Percentiles rank a stretch among this genome's conserved stretches.
Conservation (phyloP, 495 filamentous ascomycete species). For the Podospora tetraspora region DNA sequence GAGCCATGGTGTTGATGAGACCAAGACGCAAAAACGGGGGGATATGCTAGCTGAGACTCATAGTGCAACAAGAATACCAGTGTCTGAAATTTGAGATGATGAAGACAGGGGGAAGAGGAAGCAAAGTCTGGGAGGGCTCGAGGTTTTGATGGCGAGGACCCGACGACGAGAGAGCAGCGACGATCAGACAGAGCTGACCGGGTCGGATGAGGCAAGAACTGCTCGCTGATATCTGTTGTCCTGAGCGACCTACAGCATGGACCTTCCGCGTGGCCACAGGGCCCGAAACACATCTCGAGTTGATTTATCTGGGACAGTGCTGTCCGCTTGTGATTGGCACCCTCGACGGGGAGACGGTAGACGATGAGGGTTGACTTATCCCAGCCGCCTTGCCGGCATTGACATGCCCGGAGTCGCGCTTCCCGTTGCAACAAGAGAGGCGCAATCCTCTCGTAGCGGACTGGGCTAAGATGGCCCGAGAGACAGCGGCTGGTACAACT, state of each 20-base stretch:
- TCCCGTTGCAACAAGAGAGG: neutral
- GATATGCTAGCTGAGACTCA: slow-evolving; percentile 3
- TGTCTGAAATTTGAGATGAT: neutral
- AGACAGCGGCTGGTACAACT: neutral
- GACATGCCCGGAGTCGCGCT: slow-evolving; percentile 10
- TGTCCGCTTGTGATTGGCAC: slow-evolving; percentile 7
- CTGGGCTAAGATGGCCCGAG: neutral
- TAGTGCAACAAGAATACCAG: neutral
- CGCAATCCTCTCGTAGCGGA: neutral
- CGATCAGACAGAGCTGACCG: neutral
- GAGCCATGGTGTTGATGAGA: neutral
- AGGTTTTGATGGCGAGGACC: neutral
- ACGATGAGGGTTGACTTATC: neutral
- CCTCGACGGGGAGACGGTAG: neutral
- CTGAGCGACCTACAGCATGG: neutral
- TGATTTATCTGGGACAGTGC: slow-evolving; percentile 11
- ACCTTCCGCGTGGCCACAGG: neutral
- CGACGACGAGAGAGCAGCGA: neutral
- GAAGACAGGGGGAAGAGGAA: neutral
- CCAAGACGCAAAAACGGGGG: neutral
- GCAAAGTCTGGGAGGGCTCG: neutral
- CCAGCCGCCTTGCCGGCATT: slow-evolving; percentile 16
- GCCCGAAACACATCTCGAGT: neutral
- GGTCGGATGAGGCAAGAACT: neutral
- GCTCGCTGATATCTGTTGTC: slow-evolving; percentile 4